These are phyloP conservation scores for Botrytis fabae DNA, from an alignment of 2,329 filamentous ascomycete genomes.

Conservation along the genomic window DNA sequence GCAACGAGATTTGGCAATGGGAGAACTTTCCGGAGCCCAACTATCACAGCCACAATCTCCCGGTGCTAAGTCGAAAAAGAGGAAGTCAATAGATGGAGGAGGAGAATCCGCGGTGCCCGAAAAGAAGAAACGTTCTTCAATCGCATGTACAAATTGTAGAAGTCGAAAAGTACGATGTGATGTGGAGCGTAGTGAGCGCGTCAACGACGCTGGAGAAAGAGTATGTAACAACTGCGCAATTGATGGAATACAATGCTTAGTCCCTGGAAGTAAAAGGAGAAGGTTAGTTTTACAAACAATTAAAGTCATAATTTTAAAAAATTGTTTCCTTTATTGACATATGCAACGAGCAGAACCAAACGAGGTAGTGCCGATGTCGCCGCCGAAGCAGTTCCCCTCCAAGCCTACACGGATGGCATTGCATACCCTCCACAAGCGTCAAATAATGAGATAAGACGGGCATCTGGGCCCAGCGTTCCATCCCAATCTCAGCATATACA, in stretches of 20 bases:
- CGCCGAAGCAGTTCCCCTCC: neutral
- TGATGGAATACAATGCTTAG: constrained; percentile 52
- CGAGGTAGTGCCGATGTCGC: neutral
- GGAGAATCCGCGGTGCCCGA: constrained; percentile 50
- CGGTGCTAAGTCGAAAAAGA: constrained; percentile 31
- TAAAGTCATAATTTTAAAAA: neutral
- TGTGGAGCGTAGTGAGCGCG: constrained; percentile 69
- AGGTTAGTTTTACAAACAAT: constrained; percentile 46
- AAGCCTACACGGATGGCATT: neutral
- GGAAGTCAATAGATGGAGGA: constrained; percentile 34
- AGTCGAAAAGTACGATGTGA: constrained; percentile 91
- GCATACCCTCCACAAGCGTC: constrained; percentile 36
- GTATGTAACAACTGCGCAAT: constrained; percentile 42
- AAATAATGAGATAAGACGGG: constrained; percentile 28
- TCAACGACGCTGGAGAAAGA: constrained; percentile 35
- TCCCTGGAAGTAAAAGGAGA: constrained; percentile 66
- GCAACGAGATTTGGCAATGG: constrained; percentile 4
- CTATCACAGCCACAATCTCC: neutral
- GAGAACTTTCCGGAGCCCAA: neutral
- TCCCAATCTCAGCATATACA: neutral
- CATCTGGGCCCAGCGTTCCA: neutral
- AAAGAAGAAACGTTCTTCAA: constrained; percentile 82
- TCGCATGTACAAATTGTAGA: constrained; percentile 86
- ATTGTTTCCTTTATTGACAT: neutral
- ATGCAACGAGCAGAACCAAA: constrained; percentile 5